Evolutionary conservation across 257 asterid genomes (phyloP).

Genomic region (Mentha longifolia): DNA sequence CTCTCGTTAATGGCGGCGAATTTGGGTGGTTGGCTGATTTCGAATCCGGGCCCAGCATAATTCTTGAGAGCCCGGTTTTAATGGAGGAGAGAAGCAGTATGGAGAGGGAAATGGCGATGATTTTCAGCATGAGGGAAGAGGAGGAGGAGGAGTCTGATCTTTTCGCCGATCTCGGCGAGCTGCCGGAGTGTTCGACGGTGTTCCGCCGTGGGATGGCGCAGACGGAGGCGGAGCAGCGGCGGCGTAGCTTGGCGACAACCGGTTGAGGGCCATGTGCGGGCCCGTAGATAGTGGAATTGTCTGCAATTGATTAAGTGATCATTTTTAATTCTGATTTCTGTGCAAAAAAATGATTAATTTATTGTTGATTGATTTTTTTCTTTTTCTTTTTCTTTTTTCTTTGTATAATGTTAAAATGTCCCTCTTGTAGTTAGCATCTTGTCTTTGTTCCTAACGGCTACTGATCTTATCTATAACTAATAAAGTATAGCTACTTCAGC

Average conservation of each 20-base stretch:
- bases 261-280: slow-evolving; percentile 21
- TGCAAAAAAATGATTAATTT: background rate
- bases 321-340: background rate
- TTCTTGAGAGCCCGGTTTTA: slow-evolving; percentile 59
- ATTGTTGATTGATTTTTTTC: slow-evolving; percentile 7
- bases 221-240: slow-evolving; percentile 51
- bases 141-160: slow-evolving; percentile 49
- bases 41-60: slow-evolving; percentile 43
- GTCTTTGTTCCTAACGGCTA: slow-evolving; percentile 48
- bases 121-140: slow-evolving; percentile 58
- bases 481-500: background rate
- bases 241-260: slow-evolving; percentile 47
- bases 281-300: slow-evolving; percentile 14
- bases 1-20: slow-evolving; percentile 31
- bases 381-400: slow-evolving; percentile 20
- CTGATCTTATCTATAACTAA: slow-evolving; percentile 21
- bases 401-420: slow-evolving; percentile 31
- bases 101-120: slow-evolving; percentile 47
- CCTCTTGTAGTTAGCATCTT: slow-evolving; percentile 52
- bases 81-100: slow-evolving; percentile 36
- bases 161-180: slow-evolving; percentile 72
- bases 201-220: slow-evolving; percentile 63
- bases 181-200: slow-evolving; percentile 76
- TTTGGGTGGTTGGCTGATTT: slow-evolving; percentile 67
- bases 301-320: background rate